Conservation (phyloP, 192 early-diverging fungal genomes). For the Gigaspora rosea region DNA sequence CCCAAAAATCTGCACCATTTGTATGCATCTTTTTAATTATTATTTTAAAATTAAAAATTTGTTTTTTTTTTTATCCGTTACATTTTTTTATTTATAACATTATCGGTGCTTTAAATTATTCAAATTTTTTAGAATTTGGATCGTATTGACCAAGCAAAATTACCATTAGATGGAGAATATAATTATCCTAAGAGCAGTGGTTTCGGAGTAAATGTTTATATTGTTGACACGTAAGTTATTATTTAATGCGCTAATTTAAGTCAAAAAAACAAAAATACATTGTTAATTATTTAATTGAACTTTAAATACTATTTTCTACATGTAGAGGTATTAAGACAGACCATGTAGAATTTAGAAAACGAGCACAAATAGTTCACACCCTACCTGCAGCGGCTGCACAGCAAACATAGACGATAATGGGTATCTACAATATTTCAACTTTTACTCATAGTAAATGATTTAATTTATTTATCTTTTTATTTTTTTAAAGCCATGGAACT, state of each 20-base stretch:
- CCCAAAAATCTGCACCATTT: too few relatives aligned
- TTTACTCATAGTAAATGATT: neutral
- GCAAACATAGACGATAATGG: constrained; percentile 54
- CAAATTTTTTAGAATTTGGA: constrained; percentile 66
- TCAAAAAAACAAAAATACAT: too few relatives aligned
- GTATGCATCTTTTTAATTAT: too few relatives aligned
- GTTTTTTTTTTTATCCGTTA: too few relatives aligned
- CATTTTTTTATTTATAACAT: too few relatives aligned
- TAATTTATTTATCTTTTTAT: neutral
- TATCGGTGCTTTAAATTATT: neutral
- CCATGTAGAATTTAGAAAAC: constrained; percentile 73
- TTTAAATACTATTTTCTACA: constrained; percentile 39
- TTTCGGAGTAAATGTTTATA: constrained; percentile 55
- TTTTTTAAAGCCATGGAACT: constrained; percentile 59
- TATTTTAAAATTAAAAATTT: too few relatives aligned
- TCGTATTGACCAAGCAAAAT: constrained; percentile 68
- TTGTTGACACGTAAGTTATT: constrained; percentile 54
- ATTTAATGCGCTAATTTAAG: neutral
- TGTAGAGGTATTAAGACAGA: constrained; percentile 55
- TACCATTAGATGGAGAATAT: constrained; percentile 56
- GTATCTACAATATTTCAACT: neutral
- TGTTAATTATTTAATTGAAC: neutral
- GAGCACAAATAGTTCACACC: constrained; percentile 52
- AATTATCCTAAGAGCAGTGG: constrained; percentile 67
- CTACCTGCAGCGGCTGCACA: constrained; percentile 22